These are phyloP conservation scores for Agrocybe chaxingu DNA, from an alignment of 768 basidiomycete genomes.

Conservation along the genomic window DNA sequence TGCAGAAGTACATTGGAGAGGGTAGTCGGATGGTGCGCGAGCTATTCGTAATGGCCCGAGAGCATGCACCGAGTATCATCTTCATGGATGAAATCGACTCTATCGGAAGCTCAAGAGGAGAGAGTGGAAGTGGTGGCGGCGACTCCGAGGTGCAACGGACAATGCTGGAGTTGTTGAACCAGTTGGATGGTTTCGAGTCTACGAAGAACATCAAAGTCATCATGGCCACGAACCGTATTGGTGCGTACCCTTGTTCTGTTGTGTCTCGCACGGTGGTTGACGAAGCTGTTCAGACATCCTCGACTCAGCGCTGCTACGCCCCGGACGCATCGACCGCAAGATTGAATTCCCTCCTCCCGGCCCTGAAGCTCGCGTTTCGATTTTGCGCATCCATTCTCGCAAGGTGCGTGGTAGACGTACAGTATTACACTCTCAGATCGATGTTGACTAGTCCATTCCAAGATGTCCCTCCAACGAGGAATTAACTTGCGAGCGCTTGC, in stretches of 20 bases:
- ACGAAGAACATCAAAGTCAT: constrained; percentile 96
- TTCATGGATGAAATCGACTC: constrained; percentile 99
- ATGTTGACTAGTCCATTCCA: not conserved
- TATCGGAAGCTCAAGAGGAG: constrained; percentile 90
- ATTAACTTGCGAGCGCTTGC: constrained; percentile 96
- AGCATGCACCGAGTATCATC: constrained; percentile 97
- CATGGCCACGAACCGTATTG: constrained; percentile 98
- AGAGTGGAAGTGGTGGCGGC: constrained; percentile 85
- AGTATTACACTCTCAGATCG: not conserved
- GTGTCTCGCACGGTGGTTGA: not conserved
- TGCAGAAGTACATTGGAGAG: constrained; percentile 98
- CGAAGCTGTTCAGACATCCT: constrained; percentile 66
- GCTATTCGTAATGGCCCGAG: constrained; percentile 96
- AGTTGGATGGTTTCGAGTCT: constrained; percentile 90
- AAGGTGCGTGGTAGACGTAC: constrained; percentile 50
- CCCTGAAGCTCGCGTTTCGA: constrained; percentile 95
- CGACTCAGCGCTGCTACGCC: constrained; percentile 88
- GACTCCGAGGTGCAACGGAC: constrained; percentile 90
- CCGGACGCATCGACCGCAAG: constrained; percentile 93
- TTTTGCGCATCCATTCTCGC: constrained; percentile 93
- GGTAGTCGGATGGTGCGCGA: constrained; percentile 96
- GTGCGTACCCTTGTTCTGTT: constrained; percentile 28
- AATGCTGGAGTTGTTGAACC: constrained; percentile 87
- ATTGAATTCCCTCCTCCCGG: constrained; percentile 99
- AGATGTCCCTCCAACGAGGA: constrained; percentile 98